These are phyloP conservation scores for Syncephalastrum sp. DNA, from an alignment of 371 early-diverging fungal genomes.

Conservation along the genomic window DNA sequence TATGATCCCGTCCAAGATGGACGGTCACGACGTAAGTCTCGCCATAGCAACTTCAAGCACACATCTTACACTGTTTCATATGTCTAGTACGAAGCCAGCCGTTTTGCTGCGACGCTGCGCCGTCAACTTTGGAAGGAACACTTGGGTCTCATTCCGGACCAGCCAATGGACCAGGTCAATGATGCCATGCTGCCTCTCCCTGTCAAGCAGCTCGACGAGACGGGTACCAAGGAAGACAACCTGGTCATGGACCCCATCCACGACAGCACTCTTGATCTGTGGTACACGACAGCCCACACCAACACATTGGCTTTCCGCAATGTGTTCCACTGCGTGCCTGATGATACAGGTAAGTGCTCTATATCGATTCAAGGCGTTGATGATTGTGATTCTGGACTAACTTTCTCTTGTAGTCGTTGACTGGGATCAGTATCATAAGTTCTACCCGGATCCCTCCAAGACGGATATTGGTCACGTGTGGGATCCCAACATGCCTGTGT, in stretches of 20 bases:
- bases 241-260: conserved; percentile 63
- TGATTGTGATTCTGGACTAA: too few species aligned
- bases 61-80: conserved; percentile 1
- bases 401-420: conserved; percentile 34
- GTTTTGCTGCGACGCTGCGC: conserved; percentile 75
- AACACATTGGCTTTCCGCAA: conserved; percentile 68
- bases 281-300: conserved; percentile 54
- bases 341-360: conserved; percentile 51
- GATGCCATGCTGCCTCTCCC: conserved; percentile 52
- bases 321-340: conserved; percentile 77
- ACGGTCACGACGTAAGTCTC: conserved; percentile 59
- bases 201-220: conserved; percentile 33
- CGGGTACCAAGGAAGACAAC: conserved; percentile 36
- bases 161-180: conserved; percentile 41
- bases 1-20: conserved; percentile 70
- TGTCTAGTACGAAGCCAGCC: conserved; percentile 52
- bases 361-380: background rate
- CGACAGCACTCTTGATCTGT: conserved; percentile 48
- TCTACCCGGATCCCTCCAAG: conserved; percentile 45
- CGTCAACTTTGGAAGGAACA: conserved; percentile 84
- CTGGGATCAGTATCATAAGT: conserved; percentile 67
- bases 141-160: conserved; percentile 64
- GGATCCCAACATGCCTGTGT: conserved; percentile 34
- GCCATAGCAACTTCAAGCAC: background rate
- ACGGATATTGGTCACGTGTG: conserved; percentile 38